Base-by-base conservation (phyloP, 1,139 yeast species). In the Pichia kudriavzevii region DNA sequence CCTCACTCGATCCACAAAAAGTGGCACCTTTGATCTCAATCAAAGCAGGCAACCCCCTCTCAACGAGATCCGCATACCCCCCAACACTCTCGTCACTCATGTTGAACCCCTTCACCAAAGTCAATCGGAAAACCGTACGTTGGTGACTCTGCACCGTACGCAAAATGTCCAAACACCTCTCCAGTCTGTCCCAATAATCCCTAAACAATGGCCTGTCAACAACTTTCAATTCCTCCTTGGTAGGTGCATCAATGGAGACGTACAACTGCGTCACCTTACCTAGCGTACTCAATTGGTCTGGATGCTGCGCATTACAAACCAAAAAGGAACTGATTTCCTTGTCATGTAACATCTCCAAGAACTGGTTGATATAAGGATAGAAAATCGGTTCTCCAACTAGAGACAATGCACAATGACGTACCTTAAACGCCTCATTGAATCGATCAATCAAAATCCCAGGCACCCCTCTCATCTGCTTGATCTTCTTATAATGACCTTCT, bases 301-400 rank as follows among this genome's bases (percentile, higher is more conserved):
- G 96, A 59, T 87, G 96, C 61, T 87, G 96, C 8, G 96, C 96
- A 56, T 87, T 87, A 62, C 96, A 87, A 12, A 87, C 96, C 52
- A 87, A 67, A 59, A 87, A 87, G 38, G 94, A 79, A 3, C 94
- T 81, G 32, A 87, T 87, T 31, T 72, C 79, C 51, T 75, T 69
- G 27, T 72, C 79, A 52, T 87, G 96, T 36, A 88, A 64, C 77
- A 87, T 72, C 6, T 69, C 73, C 26, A 85, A 75, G 53, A 87
- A 87, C 54, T 79, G 85, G 55, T 83, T 85, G 56, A 87, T 87
- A 52, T 87, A 76, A 2, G 95, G 96, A 55, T 87, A 85, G 56
- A 87, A 83, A 36, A 87, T 87, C 1, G 96, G 96, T 56, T 87
- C 96, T 17, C 96, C 96, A 18, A 88, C 96, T 28, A 87, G 65